phyloP scores from a whole-genome alignment of 768 basidiomycete species.

The Dendrothele bispora region DNA sequence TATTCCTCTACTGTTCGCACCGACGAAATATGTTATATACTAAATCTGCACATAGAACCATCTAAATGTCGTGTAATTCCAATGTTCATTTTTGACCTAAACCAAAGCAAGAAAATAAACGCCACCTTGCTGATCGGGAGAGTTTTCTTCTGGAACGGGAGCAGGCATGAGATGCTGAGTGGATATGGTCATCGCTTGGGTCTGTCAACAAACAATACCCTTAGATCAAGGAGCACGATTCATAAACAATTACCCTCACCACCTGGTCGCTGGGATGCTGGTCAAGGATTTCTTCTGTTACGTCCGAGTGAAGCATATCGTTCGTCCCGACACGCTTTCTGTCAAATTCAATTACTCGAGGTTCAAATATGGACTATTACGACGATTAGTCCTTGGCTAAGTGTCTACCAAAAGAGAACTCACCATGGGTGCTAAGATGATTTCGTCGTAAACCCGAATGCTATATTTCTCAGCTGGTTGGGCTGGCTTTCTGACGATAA shows the following conservation, averaged over 20 bases:
- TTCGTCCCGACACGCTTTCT: constrained; percentile 58
- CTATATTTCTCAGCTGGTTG: constrained; percentile 84
- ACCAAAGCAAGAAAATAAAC: not conserved
- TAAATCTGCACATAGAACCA: too few species aligned
- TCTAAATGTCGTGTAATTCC: too few species aligned
- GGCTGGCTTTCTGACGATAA: constrained; percentile 77
- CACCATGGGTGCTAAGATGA: constrained; percentile 93
- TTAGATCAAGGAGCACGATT: not conserved
- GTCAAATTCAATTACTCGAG: constrained; percentile 89
- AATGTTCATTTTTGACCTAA: too few species aligned
- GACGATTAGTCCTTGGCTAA: not conserved
- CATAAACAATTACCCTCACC: constrained; percentile 32
- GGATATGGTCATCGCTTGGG: constrained; percentile 88
- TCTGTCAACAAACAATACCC: too few species aligned
- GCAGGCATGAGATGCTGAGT: constrained; percentile 74
- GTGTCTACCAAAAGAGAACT: constrained; percentile 20
- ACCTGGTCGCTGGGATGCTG: constrained; percentile 53
- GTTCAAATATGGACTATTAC: constrained; percentile 85
- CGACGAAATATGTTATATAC: too few species aligned
- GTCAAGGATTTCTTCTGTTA: constrained; percentile 75
- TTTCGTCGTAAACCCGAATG: constrained; percentile 91
- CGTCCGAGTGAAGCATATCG: constrained; percentile 51
- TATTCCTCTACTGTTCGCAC: too few species aligned
- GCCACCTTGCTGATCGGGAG: constrained; percentile 8
- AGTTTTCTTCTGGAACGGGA: constrained; percentile 8